These are phyloP conservation scores for Neurospora sublineolata DNA, from an alignment of 495 filamentous ascomycete genomes.

Conservation along the genomic window DNA sequence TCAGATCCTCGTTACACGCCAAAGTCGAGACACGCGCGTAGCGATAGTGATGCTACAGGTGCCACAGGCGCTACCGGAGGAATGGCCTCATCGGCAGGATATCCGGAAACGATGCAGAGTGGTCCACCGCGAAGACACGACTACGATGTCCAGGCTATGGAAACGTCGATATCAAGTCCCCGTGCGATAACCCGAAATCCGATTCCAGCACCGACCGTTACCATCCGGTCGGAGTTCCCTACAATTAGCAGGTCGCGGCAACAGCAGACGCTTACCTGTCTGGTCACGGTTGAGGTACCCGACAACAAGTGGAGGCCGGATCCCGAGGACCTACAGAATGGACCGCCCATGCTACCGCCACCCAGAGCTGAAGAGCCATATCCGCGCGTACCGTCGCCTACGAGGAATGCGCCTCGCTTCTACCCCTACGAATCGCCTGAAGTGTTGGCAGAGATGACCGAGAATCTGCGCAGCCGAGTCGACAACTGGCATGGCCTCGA, in stretches of 20 bases:
- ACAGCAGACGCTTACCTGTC: conserved; percentile 88
- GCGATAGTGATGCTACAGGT: conserved; percentile 49
- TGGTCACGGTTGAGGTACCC: conserved; percentile 89
- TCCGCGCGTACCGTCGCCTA: conserved; percentile 37
- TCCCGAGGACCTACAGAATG: conserved; percentile 65
- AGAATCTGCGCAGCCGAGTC: conserved; percentile 71
- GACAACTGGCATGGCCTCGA: conserved; percentile 99
- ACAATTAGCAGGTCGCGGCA: conserved; percentile 85
- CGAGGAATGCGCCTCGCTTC: conserved; percentile 40
- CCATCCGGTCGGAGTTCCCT: conserved; percentile 91
- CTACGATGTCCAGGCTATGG: conserved; percentile 94
- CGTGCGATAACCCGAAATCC: conserved; percentile 70
- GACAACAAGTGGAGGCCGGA: conserved; percentile 86
- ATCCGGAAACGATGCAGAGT: conserved; percentile 52
- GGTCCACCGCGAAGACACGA: conserved; percentile 66
- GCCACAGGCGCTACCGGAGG: conserved; percentile 18
- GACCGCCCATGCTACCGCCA: conserved; percentile 41
- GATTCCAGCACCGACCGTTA: conserved; percentile 82
- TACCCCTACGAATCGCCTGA: conserved; percentile 52
- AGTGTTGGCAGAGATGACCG: conserved; percentile 72
- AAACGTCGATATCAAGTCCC: conserved; percentile 69
- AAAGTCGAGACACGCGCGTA: conserved; percentile 59
- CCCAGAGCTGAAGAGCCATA: conserved; percentile 32
- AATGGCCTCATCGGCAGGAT: conserved; percentile 63
- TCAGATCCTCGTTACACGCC: conserved; percentile 49